Percentiles rank a stretch among this genome's conserved stretches.
These are phyloP conservation scores for Astrothelium subdiscretum DNA, from an alignment of 495 filamentous ascomycete genomes.

Conservation along the genomic window DNA sequence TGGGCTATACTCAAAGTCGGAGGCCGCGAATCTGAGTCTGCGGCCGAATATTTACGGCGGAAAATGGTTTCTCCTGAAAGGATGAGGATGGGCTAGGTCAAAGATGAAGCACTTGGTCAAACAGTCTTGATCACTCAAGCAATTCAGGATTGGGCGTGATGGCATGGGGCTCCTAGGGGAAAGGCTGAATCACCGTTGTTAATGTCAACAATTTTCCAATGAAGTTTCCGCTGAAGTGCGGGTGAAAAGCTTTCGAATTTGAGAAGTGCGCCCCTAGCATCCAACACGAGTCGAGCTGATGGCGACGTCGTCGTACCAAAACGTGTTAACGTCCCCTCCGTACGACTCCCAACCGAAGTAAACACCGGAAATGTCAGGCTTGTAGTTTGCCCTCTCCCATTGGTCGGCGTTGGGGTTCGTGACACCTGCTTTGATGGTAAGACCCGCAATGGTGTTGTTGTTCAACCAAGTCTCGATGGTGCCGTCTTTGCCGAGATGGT, in stretches of 20 bases:
- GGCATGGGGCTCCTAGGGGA: not conserved
- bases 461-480: constrained; percentile 48
- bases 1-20: not conserved
- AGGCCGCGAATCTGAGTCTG: not conserved
- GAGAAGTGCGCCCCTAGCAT: constrained; percentile 20
- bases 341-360: constrained; percentile 53
- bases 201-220: not conserved
- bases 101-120: not conserved
- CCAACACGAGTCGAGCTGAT: constrained; percentile 37
- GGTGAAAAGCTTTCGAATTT: not conserved
- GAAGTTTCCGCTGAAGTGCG: not conserved
- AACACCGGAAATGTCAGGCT: constrained; percentile 39
- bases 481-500: constrained; percentile 43
- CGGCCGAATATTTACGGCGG: not conserved
- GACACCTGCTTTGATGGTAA: constrained; percentile 33
- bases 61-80: not conserved
- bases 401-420: constrained; percentile 39
- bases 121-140: not conserved
- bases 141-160: not conserved
- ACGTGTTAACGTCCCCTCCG: constrained; percentile 44
- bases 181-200: not conserved
- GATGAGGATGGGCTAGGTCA: not conserved
- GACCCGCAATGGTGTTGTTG: constrained; percentile 34
- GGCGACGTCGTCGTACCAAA: constrained; percentile 46
- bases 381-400: constrained; percentile 36